Conservation (phyloP, 2,329 filamentous ascomycete species). For the Colletotrichum lentis region DNA sequence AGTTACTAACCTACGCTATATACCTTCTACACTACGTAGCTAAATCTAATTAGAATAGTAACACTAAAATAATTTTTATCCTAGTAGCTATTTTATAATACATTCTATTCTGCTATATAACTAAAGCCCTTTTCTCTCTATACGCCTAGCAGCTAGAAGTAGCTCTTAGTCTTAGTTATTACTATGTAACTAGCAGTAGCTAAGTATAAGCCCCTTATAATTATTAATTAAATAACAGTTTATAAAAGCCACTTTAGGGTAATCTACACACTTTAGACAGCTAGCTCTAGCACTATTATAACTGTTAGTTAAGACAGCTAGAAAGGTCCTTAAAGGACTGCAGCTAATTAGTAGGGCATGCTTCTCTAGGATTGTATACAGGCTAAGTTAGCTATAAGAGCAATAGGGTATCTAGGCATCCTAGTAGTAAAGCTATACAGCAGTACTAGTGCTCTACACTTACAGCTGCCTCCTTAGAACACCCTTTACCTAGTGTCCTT, state of each 20-base stretch:
- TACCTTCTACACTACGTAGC: background rate
- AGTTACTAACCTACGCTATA: background rate
- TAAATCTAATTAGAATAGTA: background rate
- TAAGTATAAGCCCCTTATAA: no score
- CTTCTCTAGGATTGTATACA: conserved; percentile 2
- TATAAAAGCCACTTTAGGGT: background rate
- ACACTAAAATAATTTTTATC: background rate
- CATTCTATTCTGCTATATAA: background rate
- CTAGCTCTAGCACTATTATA: background rate
- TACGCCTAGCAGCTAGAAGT: background rate
- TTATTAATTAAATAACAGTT: no score
- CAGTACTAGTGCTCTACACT: no score
- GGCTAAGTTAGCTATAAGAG: background rate
- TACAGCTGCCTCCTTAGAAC: no score
- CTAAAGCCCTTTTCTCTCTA: background rate
- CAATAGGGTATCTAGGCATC: background rate
- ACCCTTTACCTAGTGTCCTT: no score
- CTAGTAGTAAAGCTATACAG: no score
- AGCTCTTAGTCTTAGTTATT: background rate
- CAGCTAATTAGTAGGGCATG: background rate
- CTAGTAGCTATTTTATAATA: background rate
- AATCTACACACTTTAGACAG: background rate
- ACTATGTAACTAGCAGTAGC: no score
- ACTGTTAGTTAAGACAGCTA: background rate
- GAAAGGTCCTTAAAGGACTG: conserved; percentile 1